Base-by-base conservation (phyloP, 208 protist genomes). In the Trypanosoma vivax region DNA sequence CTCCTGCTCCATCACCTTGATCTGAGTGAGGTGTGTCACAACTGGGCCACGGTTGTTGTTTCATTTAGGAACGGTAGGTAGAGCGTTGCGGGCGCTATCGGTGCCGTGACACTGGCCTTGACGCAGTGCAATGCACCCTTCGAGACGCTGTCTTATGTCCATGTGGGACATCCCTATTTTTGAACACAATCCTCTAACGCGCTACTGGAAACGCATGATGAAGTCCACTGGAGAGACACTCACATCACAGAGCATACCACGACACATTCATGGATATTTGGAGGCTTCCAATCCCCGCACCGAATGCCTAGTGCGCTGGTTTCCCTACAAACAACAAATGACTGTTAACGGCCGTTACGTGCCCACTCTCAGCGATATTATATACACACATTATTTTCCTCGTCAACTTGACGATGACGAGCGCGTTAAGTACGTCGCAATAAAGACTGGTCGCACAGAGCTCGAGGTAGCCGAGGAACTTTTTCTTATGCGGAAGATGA, bases 401-500 rank as follows among this genome's bases (percentile, higher is more conserved):
- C 60, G 61, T 5, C 76, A 90, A 55, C 66, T 83, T 37, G 73
- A 78, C 57, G 85, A 92, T 56, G 85, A 92, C 35, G 73, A 88
- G 57, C 60, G 79, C 24, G 85, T 92, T 5, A 89, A 86, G 60
- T 92, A 92, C 63, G 51, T 76, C n/a, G 53, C 80, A 21, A 54
- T 92, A 29, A 87, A 88, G 43, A 92, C 80, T 19, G 75, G 79
- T 0, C 67, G 85, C 13, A 64, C 66, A 0, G 80, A 92, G 58
- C 38, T 89, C 40, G 80, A 92, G 47, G 60, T 92, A 9, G 85
- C 85, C 1, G 82, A 89, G 35, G 80, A 92, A 56, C 75, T 92
- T n/a, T 92, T 84, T 59, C 66, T 89, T 11, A 92, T 92, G 85
- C 74, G 85, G 21, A 88, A 89, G 54, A 89, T 92, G 60, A 84